Percentiles rank a stretch among this genome's conserved stretches.
Conservation (phyloP, 257 asterid genomes). For the Ajuga chamaepitys region DNA sequence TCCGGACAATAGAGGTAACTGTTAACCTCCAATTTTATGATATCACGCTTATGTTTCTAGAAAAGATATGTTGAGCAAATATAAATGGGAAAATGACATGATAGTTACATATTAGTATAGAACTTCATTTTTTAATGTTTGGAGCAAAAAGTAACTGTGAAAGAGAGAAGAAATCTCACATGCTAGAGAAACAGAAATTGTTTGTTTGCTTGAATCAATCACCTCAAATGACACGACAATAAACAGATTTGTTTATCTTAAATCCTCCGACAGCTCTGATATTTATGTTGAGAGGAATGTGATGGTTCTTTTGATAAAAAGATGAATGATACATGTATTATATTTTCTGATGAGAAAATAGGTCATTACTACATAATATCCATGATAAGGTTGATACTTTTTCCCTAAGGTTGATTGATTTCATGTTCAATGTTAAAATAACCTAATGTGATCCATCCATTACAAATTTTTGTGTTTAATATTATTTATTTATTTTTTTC, state of each 20-base stretch:
- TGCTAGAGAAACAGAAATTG: no score
- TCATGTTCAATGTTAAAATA: not conserved
- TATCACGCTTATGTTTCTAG: not conserved
- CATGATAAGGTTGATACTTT: not conserved
- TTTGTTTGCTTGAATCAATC: no score
- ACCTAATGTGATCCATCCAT: not conserved
- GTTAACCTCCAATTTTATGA: not conserved
- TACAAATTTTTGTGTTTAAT: not conserved
- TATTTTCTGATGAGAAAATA: not conserved
- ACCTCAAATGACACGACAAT: no score
- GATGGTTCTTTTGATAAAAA: not conserved
- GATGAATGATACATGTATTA: not conserved
- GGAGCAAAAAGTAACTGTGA: no score
- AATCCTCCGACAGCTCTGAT: no score
- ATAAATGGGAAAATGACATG: no score
- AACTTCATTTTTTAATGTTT: no score
- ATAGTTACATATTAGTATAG: no score
- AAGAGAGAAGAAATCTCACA: no score
- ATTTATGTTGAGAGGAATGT: not conserved
- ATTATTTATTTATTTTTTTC: not conserved
- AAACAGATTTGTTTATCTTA: no score
- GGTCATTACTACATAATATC: not conserved
- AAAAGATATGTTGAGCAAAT: no score
- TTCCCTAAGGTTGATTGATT: not conserved
- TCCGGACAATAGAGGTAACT: not conserved